phyloP scores from a whole-genome alignment of 106 monocot genomes.

The Platanthera guangdongensis region DNA sequence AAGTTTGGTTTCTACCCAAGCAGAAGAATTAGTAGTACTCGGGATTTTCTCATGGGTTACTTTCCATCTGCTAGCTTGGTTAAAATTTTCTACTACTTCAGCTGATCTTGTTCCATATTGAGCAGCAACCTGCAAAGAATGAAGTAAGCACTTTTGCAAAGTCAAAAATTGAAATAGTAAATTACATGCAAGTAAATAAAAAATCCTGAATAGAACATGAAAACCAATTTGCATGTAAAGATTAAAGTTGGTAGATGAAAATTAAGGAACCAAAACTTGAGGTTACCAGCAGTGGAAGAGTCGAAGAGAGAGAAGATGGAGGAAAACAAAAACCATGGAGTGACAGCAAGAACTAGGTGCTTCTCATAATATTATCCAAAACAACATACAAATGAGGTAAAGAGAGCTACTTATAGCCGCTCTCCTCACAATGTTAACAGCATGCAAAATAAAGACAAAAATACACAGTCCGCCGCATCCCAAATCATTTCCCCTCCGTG shows the following conservation, averaged over 20 bases:
- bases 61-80: slow-evolving; percentile 37
- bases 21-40: slow-evolving; percentile 7
- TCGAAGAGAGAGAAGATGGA: no score
- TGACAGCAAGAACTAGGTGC: no score
- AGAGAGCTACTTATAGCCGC: no score
- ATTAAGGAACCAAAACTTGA: no score
- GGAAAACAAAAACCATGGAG: no score
- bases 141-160: not conserved
- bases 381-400: not conserved
- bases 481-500: no score
- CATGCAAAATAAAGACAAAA: no score
- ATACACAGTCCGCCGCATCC: no score
- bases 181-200: not conserved
- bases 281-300: no score
- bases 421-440: no score
- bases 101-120: slow-evolving; percentile 42
- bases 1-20: slow-evolving; percentile 24
- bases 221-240: not conserved
- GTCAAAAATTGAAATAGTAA: not conserved
- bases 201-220: not conserved
- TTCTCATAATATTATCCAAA: no score
- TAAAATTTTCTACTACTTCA: slow-evolving; percentile 17
- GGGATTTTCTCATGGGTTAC: slow-evolving; percentile 38
- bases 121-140: slow-evolving; percentile 37
- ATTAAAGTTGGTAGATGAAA: not conserved